phyloP scores from a whole-genome alignment of 2,329 filamentous ascomycete species.

The Dactylonectria macrodidyma region DNA sequence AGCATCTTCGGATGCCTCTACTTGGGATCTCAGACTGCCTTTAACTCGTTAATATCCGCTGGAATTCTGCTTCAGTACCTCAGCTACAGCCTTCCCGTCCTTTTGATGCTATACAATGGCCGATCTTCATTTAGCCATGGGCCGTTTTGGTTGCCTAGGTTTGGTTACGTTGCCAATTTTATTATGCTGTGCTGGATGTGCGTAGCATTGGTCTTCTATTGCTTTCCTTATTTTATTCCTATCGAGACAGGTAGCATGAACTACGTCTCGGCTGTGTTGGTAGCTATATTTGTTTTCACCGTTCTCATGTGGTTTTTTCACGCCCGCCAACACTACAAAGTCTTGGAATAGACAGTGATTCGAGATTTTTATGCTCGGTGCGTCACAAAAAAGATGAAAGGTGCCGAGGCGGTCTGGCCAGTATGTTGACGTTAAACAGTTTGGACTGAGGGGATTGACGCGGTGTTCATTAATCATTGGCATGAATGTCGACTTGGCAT shows the following conservation, averaged over 20 bases:
- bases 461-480: too few relatives aligned
- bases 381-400: too few relatives aligned
- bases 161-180: slow-evolving; percentile 9
- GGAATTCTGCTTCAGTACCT: slow-evolving; percentile 23
- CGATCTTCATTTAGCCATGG: slow-evolving; percentile 6
- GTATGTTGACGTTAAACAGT: too few relatives aligned
- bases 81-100: not conserved
- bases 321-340: not conserved
- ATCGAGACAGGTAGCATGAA: slow-evolving; percentile 2
- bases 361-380: too few relatives aligned
- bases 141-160: slow-evolving; percentile 6
- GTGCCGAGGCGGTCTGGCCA: too few relatives aligned
- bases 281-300: not conserved
- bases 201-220: slow-evolving; percentile 6
- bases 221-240: not conserved
- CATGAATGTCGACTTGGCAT: too few relatives aligned
- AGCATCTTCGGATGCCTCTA: slow-evolving; percentile 7
- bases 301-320: not conserved
- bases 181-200: slow-evolving; percentile 4
- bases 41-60: slow-evolving; percentile 7
- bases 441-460: too few relatives aligned
- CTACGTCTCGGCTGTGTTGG: slow-evolving; percentile 13
- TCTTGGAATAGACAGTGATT: not conserved
- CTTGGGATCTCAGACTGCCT: slow-evolving; percentile 8
- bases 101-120: not conserved